Conservation (phyloP, 441 rosid species). For the Lepidium campestre region DNA sequence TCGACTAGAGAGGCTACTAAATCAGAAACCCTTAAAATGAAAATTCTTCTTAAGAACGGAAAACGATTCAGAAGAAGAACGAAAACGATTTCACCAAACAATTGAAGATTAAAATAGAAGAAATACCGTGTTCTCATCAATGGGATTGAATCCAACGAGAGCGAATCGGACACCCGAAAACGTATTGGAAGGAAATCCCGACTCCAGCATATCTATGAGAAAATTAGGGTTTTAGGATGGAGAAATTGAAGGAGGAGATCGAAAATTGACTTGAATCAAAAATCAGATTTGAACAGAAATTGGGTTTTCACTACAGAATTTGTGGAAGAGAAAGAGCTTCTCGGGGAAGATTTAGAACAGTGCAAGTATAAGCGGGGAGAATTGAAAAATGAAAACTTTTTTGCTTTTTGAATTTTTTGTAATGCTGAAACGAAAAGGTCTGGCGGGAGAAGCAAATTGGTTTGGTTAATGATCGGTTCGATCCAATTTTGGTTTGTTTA, state of each 20-base stretch:
- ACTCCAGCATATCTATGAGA: conserved; percentile 27
- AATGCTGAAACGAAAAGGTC: no score
- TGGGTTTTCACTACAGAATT: neutral
- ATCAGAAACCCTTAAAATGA: neutral
- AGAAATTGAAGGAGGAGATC: neutral
- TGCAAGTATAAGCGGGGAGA: no score
- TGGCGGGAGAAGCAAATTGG: no score
- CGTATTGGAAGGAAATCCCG: conserved; percentile 31
- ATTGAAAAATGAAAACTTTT: no score
- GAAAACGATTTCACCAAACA: neutral
- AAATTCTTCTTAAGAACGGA: neutral
- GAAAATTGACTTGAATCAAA: neutral
- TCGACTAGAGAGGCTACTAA: neutral
- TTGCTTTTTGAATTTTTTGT: no score
- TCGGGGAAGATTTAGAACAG: neutral
- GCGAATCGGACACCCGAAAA: conserved; percentile 66
- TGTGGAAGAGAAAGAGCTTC: neutral
- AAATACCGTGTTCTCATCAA: conserved; percentile 32
- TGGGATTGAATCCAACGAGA: conserved; percentile 61
- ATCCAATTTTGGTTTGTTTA: no score
- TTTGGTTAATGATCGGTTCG: no score
- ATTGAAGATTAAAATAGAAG: neutral
- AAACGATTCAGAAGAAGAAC: neutral
- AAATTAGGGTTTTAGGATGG: neutral
- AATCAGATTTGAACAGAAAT: neutral